A percentile compares a stretch with the other conserved stretches of the same genome.
Conservation (phyloP, 1,139 yeast species). For the Blastobotrys illinoisensis region DNA sequence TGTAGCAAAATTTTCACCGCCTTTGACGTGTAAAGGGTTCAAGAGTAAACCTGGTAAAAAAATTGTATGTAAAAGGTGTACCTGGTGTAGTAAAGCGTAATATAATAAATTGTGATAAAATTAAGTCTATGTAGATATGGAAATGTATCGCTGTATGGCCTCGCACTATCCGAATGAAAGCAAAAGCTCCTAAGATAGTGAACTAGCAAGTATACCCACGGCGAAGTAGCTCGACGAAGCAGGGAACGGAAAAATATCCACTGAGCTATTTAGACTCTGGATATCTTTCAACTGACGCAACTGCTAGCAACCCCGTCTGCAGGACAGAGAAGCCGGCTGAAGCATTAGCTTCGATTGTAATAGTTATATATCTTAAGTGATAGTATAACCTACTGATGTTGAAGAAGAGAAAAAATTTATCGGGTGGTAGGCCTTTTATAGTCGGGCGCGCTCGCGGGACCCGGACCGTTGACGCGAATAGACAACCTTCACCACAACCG, state of each 20-base stretch:
- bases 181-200: constrained; percentile 12
- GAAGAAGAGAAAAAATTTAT: constrained; percentile 18
- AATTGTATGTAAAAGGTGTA: too few relatives aligned
- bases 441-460: not conserved
- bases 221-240: constrained; percentile 26
- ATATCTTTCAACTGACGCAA: constrained; percentile 28
- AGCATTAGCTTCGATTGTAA: constrained; percentile 22
- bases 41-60: too few relatives aligned
- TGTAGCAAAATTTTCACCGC: not conserved
- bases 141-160: constrained; percentile 24
- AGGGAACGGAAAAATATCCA: constrained; percentile 31
- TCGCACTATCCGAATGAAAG: constrained; percentile 21
- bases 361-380: constrained; percentile 27
- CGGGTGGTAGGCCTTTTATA: constrained; percentile 9
- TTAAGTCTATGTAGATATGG: not conserved
- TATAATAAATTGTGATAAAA: too few relatives aligned
- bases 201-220: constrained; percentile 24
- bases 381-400: constrained; percentile 31
- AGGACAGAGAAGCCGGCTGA: constrained; percentile 17
- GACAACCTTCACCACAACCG: not conserved
- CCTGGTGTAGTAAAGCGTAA: too few relatives aligned
- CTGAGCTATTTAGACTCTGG: constrained; percentile 27
- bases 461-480: not conserved
- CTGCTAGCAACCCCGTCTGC: constrained; percentile 19
- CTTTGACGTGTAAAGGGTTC: too few relatives aligned